phyloP scores from a whole-genome alignment of 2,329 filamentous ascomycete genomes.

The Whalleya microplaca region DNA sequence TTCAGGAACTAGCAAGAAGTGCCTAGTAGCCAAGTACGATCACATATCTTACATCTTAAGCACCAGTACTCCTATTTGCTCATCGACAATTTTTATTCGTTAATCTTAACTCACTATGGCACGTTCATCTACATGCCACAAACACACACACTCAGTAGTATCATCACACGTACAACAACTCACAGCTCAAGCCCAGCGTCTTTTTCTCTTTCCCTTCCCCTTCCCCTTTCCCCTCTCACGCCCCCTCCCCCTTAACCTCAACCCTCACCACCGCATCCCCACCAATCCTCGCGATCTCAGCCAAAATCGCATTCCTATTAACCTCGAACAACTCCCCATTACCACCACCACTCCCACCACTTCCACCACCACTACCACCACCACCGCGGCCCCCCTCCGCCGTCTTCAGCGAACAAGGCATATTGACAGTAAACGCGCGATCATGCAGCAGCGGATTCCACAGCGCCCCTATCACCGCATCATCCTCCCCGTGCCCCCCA shows the following conservation, averaged over 20 bases:
- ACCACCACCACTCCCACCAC: slow-evolving; percentile 41
- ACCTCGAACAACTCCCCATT: slow-evolving; percentile 58
- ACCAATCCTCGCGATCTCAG: slow-evolving; percentile 73
- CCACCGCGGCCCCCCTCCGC: slow-evolving; percentile 29
- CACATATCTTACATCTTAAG: too few species aligned
- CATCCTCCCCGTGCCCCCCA: slow-evolving; percentile 43
- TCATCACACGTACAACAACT: neutral
- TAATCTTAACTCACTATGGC: too few species aligned
- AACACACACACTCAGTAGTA: neutral
- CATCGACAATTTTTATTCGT: too few species aligned
- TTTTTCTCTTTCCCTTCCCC: neutral
- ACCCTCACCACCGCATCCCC: slow-evolving; percentile 71
- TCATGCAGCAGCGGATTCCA: slow-evolving; percentile 60
- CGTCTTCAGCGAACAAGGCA: slow-evolving; percentile 70
- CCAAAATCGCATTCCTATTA: slow-evolving; percentile 69
- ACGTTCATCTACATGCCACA: too few species aligned
- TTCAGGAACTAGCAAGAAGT: too few species aligned
- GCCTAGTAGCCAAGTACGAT: too few species aligned
- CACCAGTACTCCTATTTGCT: too few species aligned
- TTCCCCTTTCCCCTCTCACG: neutral
- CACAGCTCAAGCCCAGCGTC: neutral
- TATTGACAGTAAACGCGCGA: slow-evolving; percentile 70
- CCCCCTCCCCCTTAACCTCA: slow-evolving; percentile 50
- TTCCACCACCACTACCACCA: slow-evolving; percentile 32
- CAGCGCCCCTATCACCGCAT: slow-evolving; percentile 57